These are phyloP conservation scores for Psilocybe subaeruginosa DNA, from an alignment of 768 basidiomycete genomes.

Conservation along the genomic window DNA sequence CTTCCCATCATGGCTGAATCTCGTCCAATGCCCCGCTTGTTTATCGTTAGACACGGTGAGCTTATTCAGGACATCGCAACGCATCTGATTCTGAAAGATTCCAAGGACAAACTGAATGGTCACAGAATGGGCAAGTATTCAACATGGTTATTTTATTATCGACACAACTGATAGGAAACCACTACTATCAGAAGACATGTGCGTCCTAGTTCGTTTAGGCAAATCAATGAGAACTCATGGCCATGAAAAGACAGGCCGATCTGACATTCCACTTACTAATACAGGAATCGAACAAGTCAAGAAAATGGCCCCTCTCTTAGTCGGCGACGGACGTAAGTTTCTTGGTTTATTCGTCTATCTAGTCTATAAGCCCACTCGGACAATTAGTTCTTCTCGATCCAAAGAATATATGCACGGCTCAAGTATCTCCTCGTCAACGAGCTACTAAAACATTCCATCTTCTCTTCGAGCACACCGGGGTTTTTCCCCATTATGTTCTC, in stretches of 20 bases:
- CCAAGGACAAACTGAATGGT: constrained; percentile 94
- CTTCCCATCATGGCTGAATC: constrained; percentile 29
- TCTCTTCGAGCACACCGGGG: constrained; percentile 55
- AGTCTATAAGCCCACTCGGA: constrained; percentile 40
- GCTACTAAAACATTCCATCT: constrained; percentile 88
- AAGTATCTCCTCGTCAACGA: constrained; percentile 87
- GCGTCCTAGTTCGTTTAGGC: constrained; percentile 23
- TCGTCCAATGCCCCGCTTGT: constrained; percentile 71
- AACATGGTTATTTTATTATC: neutral
- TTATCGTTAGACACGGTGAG: constrained; percentile 79
- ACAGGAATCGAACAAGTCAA: constrained; percentile 74
- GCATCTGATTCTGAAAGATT: neutral
- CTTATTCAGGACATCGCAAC: neutral
- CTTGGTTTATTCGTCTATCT: neutral
- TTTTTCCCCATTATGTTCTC: constrained; percentile 52
- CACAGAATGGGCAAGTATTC: constrained; percentile 69
- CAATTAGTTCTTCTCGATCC: constrained; percentile 86
- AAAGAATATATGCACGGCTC: constrained; percentile 68
- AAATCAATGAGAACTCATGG: neutral
- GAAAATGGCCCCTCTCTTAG: constrained; percentile 62
- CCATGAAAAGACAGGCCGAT: constrained; percentile 70
- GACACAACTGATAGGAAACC: neutral
- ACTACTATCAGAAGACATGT: constrained; percentile 60
- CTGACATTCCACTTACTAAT: constrained; percentile 86
- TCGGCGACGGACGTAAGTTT: constrained; percentile 77